Percentiles rank a stretch among this genome's conserved stretches.
Evolutionary conservation across 495 filamentous ascomycete genomes (phyloP).

Genomic region (Xylaria intraflava): DNA sequence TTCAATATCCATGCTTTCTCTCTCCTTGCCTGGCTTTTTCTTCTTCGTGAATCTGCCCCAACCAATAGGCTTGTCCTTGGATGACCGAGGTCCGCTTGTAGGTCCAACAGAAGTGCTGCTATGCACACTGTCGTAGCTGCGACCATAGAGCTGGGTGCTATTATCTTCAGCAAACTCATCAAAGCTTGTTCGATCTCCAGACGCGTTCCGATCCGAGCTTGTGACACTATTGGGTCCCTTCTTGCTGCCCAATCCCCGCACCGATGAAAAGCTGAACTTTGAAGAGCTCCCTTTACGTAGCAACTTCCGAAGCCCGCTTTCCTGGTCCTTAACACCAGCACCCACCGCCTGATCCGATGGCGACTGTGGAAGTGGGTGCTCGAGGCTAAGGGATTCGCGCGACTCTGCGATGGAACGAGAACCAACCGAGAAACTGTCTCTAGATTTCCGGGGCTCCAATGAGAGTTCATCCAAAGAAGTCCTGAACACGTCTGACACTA

Average conservation of each 20-base stretch:
- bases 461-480: conserved; percentile 46
- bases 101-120: conserved; percentile 35
- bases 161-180: conserved; percentile 42
- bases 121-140: conserved; percentile 40
- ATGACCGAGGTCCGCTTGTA: conserved; percentile 24
- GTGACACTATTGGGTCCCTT: conserved; percentile 47
- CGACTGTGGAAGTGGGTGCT: conserved; percentile 58
- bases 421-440: conserved; percentile 42
- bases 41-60: conserved; percentile 45
- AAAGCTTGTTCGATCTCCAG: conserved; percentile 38
- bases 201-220: conserved; percentile 39
- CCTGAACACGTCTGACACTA: conserved; percentile 34
- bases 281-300: conserved; percentile 73
- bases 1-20: conserved; percentile 43
- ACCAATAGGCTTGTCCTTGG: conserved; percentile 31
- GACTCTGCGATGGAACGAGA: conserved; percentile 64
- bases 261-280: conserved; percentile 67
- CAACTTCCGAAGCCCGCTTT: conserved; percentile 59
- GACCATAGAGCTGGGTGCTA: conserved; percentile 22
- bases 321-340: conserved; percentile 38
- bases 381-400: conserved; percentile 59
- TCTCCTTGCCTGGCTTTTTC: conserved; percentile 40
- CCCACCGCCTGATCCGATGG: conserved; percentile 53
- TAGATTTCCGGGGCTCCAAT: conserved; percentile 56
- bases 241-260: conserved; percentile 52